These are phyloP conservation scores for Talaromyces sp. DNA, from an alignment of 2,329 filamentous ascomycete species.

Conservation along the genomic window DNA sequence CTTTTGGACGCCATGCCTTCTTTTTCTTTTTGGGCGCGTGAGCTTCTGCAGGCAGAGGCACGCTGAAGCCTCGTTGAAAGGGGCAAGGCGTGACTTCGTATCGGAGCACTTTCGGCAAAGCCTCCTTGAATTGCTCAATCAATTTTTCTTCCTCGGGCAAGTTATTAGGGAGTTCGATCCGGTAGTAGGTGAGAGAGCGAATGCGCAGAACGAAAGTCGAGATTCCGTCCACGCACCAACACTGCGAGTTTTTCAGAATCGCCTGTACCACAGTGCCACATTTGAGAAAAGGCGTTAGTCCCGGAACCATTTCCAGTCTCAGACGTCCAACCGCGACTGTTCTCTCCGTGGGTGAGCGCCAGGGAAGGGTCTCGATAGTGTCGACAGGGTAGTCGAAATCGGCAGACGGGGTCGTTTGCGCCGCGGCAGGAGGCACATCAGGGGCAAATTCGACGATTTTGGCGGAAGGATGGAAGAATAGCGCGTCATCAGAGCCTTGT, in stretches of 20 bases:
- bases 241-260: constrained; percentile 83
- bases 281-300: constrained; percentile 80
- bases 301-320: constrained; percentile 77
- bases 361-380: constrained; percentile 61
- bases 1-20: constrained; percentile 62
- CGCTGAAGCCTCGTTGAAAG: constrained; percentile 70
- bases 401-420: constrained; percentile 34
- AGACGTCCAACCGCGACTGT: constrained; percentile 78
- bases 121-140: constrained; percentile 61
- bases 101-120: constrained; percentile 66
- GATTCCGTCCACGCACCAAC: constrained; percentile 83
- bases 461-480: constrained; percentile 67
- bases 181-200: constrained; percentile 76
- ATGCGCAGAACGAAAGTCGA: constrained; percentile 85
- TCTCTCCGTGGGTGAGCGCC: constrained; percentile 69
- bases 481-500: constrained; percentile 34
- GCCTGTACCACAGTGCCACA: constrained; percentile 78
- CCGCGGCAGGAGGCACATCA: constrained; percentile 30
- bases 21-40: constrained; percentile 56
- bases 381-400: constrained; percentile 45
- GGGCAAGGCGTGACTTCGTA: constrained; percentile 88
- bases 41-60: constrained; percentile 65
- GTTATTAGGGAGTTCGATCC: constrained; percentile 72
- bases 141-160: constrained; percentile 58
- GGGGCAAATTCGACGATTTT: constrained; percentile 64